Conservation (phyloP, 192 early-diverging fungal genomes). For the Coemansia sp. region DNA sequence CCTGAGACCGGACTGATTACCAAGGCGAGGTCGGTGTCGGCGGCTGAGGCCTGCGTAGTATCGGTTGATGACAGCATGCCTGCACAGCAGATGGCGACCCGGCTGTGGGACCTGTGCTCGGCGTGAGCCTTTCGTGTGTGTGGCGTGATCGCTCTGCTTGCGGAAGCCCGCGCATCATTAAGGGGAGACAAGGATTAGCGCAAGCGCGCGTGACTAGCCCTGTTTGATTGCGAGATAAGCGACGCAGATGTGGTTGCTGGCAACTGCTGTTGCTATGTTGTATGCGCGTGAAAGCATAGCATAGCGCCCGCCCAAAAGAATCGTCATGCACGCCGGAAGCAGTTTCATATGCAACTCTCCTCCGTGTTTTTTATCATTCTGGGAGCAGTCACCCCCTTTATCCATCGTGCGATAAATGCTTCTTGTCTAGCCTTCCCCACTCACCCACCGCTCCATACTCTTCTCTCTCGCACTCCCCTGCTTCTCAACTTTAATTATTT, state of each 20-base stretch:
- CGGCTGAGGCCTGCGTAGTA: constrained; percentile 17
- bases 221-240: neutral
- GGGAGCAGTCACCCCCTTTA: neutral
- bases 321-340: constrained; percentile 1
- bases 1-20: constrained; percentile 12
- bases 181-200: neutral
- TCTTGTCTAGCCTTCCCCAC: neutral
- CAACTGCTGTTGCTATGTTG: too few relatives aligned
- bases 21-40: constrained; percentile 19
- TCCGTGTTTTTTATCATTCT: neutral
- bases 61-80: constrained; percentile 4
- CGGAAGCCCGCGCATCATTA: neutral
- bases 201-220: constrained; percentile 1
- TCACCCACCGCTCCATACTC: neutral
- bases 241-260: neutral
- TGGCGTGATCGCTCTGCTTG: neutral
- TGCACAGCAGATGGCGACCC: constrained; percentile 36
- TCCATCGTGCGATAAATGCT: neutral
- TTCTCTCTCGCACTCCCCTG: too few relatives aligned
- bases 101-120: constrained; percentile 47
- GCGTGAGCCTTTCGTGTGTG: too few relatives aligned
- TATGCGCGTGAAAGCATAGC: neutral
- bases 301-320: too few relatives aligned
- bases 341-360: neutral
- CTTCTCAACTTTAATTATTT: neutral